Conservation (phyloP, 495 filamentous ascomycete species). For the Peziza echinospora region DNA sequence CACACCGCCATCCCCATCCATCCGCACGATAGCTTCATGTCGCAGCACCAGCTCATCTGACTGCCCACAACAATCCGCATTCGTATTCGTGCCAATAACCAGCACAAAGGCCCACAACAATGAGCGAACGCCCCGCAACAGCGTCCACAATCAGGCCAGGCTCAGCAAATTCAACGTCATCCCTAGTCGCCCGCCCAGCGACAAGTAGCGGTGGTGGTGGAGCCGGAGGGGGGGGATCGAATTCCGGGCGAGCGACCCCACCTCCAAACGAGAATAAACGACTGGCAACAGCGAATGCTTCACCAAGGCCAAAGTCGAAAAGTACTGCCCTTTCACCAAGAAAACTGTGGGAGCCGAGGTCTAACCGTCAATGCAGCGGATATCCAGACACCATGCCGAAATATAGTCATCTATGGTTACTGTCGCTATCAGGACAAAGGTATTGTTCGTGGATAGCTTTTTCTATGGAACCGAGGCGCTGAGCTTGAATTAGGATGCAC, state of each 20-base stretch:
- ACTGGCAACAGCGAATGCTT: conserved; percentile 13
- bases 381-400: conserved; percentile 63
- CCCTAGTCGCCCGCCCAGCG: conserved; percentile 11
- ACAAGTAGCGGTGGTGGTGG: conserved; percentile 14
- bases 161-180: conserved; percentile 15
- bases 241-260: conserved; percentile 15
- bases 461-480: too few species aligned
- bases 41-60: too few species aligned
- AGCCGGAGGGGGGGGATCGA: conserved; percentile 2
- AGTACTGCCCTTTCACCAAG: conserved; percentile 8
- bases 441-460: conserved; percentile 21
- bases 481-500: conserved; percentile 39
- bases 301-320: conserved; percentile 17
- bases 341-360: too few species aligned
- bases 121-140: conserved; percentile 19
- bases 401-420: conserved; percentile 82
- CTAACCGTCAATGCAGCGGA: conserved; percentile 1
- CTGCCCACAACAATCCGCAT: too few species aligned
- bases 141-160: conserved; percentile 7
- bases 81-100: too few species aligned
- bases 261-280: conserved; percentile 14
- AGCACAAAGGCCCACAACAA: too few species aligned
- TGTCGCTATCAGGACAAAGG: conserved; percentile 78
- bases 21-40: too few species aligned
- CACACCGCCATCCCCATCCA: too few species aligned